Evolutionary conservation across 2,329 filamentous ascomycete genomes (phyloP), one percentile per base, ranked within the genome.

Genomic region (Hypoxylon sp.): DNA sequence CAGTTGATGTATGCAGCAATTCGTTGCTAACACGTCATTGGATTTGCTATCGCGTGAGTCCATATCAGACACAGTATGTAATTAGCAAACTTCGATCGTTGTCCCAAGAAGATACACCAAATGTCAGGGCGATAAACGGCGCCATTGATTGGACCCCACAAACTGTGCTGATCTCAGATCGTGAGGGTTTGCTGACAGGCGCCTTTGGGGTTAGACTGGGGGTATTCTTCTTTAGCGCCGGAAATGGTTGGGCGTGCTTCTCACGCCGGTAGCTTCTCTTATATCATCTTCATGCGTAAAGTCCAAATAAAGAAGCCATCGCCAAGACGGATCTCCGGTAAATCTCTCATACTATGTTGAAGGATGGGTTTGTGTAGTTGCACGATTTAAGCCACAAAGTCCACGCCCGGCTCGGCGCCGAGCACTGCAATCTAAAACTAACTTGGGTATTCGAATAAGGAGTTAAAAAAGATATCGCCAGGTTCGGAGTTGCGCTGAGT

Each of bases 261-360:
- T 25, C 9, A 25, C 6, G 9, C 51, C 36, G 46, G 19, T 32
- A 13, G 35, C 20, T 29, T 17, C n/a, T 37, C 38, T 45, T 41
- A 49, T 48, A 44, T 49, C 43, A 41, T 38, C 8, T 15, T n/a
- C 36, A 47, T 51, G 34, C 37, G 27, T 25, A 5, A 12, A 44
- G 35, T 38, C 46, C 45, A 31, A 53, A 59, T 48, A 49, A 54
- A 57, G 49, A 54, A 47, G 27, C 56, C 15, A 48, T 54, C 53
- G 58, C 58, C 58, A 59, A 61, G 58, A 55, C 55, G 55, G 55
- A 61, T 59, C 52, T 59, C 55, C 55, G 55, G 58, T 61, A 59
- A 61, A 56, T 61, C 43, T 61, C 56, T 59, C 49, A 55, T 40
- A 37, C 27, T 35, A 46, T 13, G 32, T 42, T 49, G 31, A 16